Evolutionary conservation across 2,329 filamentous ascomycete genomes (phyloP).

Genomic region (Cladosporium sp.): DNA sequence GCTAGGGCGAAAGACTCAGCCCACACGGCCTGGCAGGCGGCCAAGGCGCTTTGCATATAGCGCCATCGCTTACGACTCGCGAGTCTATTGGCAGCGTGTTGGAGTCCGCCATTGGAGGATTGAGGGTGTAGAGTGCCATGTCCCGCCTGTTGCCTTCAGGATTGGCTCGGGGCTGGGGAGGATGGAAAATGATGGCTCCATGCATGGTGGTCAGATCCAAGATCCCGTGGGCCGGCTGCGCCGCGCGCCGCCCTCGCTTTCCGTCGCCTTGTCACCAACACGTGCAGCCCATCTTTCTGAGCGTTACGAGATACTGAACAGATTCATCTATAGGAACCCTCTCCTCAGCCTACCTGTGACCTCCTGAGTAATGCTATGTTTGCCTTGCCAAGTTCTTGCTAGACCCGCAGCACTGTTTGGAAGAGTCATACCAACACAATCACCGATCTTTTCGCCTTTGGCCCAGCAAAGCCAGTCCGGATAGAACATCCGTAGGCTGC

Average conservation of each 20-base stretch:
- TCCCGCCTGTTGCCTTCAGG: not conserved
- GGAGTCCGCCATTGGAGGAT: not conserved
- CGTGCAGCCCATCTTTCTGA: not conserved
- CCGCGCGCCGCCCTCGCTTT: conserved; percentile 10
- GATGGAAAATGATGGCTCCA: not conserved
- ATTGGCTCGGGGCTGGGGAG: conserved; percentile 1
- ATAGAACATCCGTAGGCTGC: not conserved
- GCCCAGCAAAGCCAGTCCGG: not conserved
- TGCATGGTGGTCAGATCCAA: conserved; percentile 8
- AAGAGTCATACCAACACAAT: not conserved
- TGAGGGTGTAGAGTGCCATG: not conserved
- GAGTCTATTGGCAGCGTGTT: not conserved
- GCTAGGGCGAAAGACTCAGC: conserved; percentile 12
- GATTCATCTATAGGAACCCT: not conserved
- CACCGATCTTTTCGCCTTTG: not conserved
- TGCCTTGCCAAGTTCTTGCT: not conserved
- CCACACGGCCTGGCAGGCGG: conserved; percentile 1
- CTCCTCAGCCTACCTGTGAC: not conserved
- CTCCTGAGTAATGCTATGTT: not conserved
- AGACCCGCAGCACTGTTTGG: not conserved
- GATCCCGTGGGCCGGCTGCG: conserved; percentile 2
- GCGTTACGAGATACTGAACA: not conserved
- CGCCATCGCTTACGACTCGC: conserved; percentile 13
- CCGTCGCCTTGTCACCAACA: conserved; percentile 1
- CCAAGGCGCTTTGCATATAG: conserved; percentile 9